Percentiles rank a stretch among this genome's conserved stretches.
These are phyloP conservation scores for Ustilago sp. DNA, from an alignment of 1,284 basidiomycete species.

Conservation along the genomic window DNA sequence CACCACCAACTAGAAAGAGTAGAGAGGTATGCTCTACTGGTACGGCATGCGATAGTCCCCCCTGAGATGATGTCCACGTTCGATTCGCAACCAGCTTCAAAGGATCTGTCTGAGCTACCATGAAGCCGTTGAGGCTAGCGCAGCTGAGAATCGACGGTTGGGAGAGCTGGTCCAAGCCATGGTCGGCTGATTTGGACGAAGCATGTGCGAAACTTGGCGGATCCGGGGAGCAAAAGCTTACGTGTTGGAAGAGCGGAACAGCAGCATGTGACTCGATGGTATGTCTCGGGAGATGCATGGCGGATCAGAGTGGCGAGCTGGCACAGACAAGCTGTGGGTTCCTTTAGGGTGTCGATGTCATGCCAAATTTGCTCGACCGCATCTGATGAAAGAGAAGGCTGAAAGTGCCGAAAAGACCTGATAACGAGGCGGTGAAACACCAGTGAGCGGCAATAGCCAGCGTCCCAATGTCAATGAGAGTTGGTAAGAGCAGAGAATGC, in stretches of 20 bases:
- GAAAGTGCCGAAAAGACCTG: not conserved
- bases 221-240: slow-evolving; percentile 45
- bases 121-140: slow-evolving; percentile 58
- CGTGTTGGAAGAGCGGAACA: slow-evolving; percentile 51
- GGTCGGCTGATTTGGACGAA: not conserved
- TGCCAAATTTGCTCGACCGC: slow-evolving; percentile 12
- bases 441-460: not conserved
- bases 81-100: slow-evolving; percentile 47
- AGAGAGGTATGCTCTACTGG: slow-evolving; percentile 57
- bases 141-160: slow-evolving; percentile 57
- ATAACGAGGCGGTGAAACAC: not conserved
- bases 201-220: not conserved
- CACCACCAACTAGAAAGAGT: slow-evolving; percentile 62
- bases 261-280: slow-evolving; percentile 55
- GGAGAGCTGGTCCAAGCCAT: slow-evolving; percentile 4
- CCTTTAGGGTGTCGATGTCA: slow-evolving; percentile 11
- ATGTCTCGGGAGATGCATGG: slow-evolving; percentile 59
- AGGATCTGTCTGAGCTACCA: slow-evolving; percentile 55
- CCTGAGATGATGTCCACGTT: slow-evolving; percentile 52
- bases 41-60: slow-evolving; percentile 52
- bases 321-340: slow-evolving; percentile 13
- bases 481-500: not conserved
- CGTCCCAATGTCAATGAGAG: not conserved
- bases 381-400: not conserved
- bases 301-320: not conserved